Conservation (phyloP, 1,284 basidiomycete genomes). For the Sporisorium graminicola region DNA sequence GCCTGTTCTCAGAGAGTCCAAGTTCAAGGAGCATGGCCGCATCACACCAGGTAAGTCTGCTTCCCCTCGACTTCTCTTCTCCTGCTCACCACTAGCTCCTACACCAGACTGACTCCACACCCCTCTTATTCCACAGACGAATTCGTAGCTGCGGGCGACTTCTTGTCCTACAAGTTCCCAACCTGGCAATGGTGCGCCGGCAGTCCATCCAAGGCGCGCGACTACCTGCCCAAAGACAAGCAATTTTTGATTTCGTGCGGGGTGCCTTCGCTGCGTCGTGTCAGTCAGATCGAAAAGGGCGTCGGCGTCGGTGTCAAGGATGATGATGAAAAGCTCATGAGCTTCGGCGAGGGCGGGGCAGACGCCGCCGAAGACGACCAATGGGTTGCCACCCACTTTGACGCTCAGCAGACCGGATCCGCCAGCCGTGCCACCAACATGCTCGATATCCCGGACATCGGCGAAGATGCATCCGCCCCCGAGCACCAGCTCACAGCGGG, state of each 20-base stretch:
- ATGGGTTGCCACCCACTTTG: slow-evolving; percentile 60
- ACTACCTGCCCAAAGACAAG: slow-evolving; percentile 93
- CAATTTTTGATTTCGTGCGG: slow-evolving; percentile 83
- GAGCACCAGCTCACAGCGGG: slow-evolving; percentile 54
- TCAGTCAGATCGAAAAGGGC: slow-evolving; percentile 59
- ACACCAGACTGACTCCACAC: background rate
- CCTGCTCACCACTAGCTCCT: too few relatives aligned
- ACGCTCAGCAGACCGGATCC: slow-evolving; percentile 19
- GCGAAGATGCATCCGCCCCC: slow-evolving; percentile 50
- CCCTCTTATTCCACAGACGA: slow-evolving; percentile 62
- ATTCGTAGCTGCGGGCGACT: slow-evolving; percentile 68
- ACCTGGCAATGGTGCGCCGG: slow-evolving; percentile 68
- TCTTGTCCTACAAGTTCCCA: slow-evolving; percentile 66
- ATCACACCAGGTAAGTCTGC: slow-evolving; percentile 90
- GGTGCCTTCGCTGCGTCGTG: slow-evolving; percentile 65
- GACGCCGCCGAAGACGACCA: slow-evolving; percentile 50
- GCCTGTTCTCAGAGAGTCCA: slow-evolving; percentile 95
- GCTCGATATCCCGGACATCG: slow-evolving; percentile 62
- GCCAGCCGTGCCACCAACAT: slow-evolving; percentile 47
- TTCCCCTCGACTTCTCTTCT: too few relatives aligned
- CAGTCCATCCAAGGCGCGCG: slow-evolving; percentile 83
- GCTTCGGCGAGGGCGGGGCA: slow-evolving; percentile 44
- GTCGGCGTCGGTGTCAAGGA: slow-evolving; percentile 38
- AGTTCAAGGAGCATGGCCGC: slow-evolving; percentile 97
- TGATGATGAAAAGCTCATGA: slow-evolving; percentile 53